phyloP scores from a whole-genome alignment of 1,284 basidiomycete species.

The Ceratobasidium sp. region DNA sequence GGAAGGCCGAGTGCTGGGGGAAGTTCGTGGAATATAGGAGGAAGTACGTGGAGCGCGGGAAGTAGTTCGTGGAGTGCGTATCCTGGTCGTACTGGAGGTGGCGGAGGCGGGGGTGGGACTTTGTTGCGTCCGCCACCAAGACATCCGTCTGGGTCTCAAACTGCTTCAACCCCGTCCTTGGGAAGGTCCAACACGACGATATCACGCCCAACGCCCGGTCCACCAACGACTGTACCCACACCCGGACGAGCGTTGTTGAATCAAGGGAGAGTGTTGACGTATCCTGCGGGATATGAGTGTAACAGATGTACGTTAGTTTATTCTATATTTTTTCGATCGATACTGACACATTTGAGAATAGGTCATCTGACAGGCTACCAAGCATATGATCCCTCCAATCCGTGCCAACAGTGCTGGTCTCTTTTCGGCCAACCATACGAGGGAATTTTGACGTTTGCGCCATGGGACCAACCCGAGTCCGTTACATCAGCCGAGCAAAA shows the following conservation, averaged over 20 bases:
- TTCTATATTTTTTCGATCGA: constrained; percentile 39
- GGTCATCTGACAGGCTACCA: constrained; percentile 81
- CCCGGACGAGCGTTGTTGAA: constrained; percentile 75
- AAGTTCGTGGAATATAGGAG: neutral
- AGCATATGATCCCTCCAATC: constrained; percentile 72
- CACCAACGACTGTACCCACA: constrained; percentile 72
- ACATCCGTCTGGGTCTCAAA: constrained; percentile 13
- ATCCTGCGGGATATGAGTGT: constrained; percentile 73
- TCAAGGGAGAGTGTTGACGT: constrained; percentile 73
- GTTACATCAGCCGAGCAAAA: constrained; percentile 54
- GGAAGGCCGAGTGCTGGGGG: constrained; percentile 17
- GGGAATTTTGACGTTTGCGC: constrained; percentile 71
- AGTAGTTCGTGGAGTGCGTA: constrained; percentile 32
- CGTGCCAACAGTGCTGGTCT: constrained; percentile 79
- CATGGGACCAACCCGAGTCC: constrained; percentile 60
- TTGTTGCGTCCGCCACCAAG: constrained; percentile 38
- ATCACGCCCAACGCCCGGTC: constrained; percentile 55
- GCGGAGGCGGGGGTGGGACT: neutral
- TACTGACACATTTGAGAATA: constrained; percentile 53
- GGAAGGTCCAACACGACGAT: constrained; percentile 36
- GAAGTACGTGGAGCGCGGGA: neutral
- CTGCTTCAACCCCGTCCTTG: neutral
- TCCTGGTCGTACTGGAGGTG: neutral
- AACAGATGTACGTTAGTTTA: constrained; percentile 67
- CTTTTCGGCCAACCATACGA: constrained; percentile 72